Evolutionary conservation across 164 flowering plant genomes (phyloP).

Genomic region (Taxillus chinensis): DNA sequence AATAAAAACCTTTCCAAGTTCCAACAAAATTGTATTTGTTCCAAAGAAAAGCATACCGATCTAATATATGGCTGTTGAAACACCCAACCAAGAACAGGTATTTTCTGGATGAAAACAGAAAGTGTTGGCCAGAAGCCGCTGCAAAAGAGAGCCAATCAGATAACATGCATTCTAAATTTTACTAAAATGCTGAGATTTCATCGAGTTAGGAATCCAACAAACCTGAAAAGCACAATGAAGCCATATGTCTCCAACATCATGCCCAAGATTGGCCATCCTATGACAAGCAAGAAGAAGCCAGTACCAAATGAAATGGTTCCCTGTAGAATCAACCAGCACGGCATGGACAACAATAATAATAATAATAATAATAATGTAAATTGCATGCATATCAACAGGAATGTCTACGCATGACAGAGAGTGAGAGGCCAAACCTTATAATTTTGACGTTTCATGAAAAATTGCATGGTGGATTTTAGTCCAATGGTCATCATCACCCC

Average conservation of each 20-base stretch:
- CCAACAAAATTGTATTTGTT: too few species aligned
- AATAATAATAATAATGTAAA: background rate
- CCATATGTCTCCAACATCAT: conserved; percentile 96
- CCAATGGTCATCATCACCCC: conserved; percentile 94
- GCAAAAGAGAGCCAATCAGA: conserved; percentile 21
- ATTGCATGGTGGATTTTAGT: conserved; percentile 74
- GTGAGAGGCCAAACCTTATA: conserved; percentile 40
- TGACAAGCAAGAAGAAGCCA: conserved; percentile 80
- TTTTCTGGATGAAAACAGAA: conserved; percentile 80
- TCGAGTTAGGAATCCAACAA: background rate
- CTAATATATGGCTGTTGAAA: conserved; percentile 82
- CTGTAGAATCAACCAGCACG: conserved; percentile 25
- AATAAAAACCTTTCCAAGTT: too few species aligned
- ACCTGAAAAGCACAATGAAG: conserved; percentile 90
- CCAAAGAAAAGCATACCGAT: conserved; percentile 48
- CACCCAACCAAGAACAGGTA: conserved; percentile 94
- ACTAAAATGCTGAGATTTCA: background rate
- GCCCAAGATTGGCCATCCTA: conserved; percentile 94
- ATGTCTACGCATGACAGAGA: background rate
- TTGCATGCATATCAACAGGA: too few species aligned
- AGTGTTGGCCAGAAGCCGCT: conserved; percentile 98
- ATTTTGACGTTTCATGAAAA: conserved; percentile 83
- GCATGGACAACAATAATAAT: background rate
- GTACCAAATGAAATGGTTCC: conserved; percentile 81
- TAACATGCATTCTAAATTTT: background rate